Evolutionary conservation across 2,329 filamentous ascomycete species (phyloP), one percentile per base, ranked within the genome.

Genomic region (Xylaria sp.): DNA sequence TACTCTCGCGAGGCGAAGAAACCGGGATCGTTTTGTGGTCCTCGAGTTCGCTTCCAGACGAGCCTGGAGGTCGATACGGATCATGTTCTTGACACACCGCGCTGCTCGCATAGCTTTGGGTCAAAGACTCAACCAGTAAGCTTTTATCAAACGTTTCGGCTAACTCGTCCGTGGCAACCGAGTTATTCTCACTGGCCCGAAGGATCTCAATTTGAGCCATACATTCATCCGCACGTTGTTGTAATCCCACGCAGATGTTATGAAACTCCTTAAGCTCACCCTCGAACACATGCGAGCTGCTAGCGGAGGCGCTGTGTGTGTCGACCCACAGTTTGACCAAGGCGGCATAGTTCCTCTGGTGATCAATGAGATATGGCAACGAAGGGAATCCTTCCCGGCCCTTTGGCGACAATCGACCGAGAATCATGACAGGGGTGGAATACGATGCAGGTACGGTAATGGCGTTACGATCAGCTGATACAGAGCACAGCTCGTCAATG

Each of bases 321-420:
- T 91, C 87, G 0, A 89, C 80, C 90, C 90, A 95, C 10, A 94
- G 77, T 68, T 89, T 89, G 19, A 96, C 88, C 16, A 99, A 76
- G 44, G 88, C 87, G 0, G 94, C 91, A 67, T 92, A 92, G 67
- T 90, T 92, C 62, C 91, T 85, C 6, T 92, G 86, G 63, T 92
- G 88, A 67, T 99, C 94, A 63, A 99, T 90, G 3, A 99, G 82
- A 71, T 96, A 97, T 0, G 94, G 94, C 11, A 99, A 79, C 51
- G 90, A 94, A 0, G 92, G 93, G 68, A 97, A 96, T 0, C 94
- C 94, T 76, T 99, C 94, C 58, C 91, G 85, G 7, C 90, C 91
- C 0, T 88, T 87, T 8, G 88, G 85, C 6, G 91, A 88, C 11
- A 97, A 77, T 0, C 94, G 88, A 49, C 88, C 86, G 48, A 96